Conservation (phyloP, 2,329 filamentous ascomycete species). For the Coniochaeta sp. region DNA sequence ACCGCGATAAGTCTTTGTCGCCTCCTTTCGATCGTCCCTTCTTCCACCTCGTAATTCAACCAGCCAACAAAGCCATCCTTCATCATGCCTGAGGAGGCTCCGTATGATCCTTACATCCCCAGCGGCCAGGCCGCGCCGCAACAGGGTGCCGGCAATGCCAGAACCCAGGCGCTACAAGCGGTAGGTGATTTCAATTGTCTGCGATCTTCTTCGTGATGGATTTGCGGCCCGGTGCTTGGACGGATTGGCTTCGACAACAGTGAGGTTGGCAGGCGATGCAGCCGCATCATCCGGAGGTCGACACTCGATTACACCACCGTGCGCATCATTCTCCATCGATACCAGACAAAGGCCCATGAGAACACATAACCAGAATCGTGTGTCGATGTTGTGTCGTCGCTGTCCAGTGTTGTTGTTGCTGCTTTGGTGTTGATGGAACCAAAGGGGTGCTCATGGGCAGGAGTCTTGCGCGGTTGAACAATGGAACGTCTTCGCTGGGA, state of each 20-base stretch:
- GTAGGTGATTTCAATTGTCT: constrained; percentile 50
- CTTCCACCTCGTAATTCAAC: neutral
- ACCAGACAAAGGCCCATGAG: neutral
- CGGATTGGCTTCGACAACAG: neutral
- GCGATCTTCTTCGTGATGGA: constrained; percentile 5
- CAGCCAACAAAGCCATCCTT: constrained; percentile 8
- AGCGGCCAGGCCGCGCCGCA: constrained; percentile 46
- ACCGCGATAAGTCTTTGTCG: neutral
- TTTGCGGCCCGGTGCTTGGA: neutral
- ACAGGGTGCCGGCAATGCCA: constrained; percentile 37
- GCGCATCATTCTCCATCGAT: neutral
- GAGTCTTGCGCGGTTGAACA: neutral
- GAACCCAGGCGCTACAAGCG: constrained; percentile 67
- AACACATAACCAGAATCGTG: neutral
- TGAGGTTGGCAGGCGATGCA: neutral
- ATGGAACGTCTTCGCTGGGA: neutral
- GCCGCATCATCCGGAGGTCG: neutral
- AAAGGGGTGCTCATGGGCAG: neutral
- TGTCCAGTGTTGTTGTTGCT: neutral
- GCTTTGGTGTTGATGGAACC: neutral
- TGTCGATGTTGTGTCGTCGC: neutral
- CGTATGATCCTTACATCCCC: constrained; percentile 87
- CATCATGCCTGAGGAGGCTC: constrained; percentile 50
- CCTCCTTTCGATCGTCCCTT: neutral
- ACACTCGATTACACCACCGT: neutral